These are phyloP conservation scores for Flaveria floridana DNA, from an alignment of 140 eudicot species.

Conservation along the genomic window DNA sequence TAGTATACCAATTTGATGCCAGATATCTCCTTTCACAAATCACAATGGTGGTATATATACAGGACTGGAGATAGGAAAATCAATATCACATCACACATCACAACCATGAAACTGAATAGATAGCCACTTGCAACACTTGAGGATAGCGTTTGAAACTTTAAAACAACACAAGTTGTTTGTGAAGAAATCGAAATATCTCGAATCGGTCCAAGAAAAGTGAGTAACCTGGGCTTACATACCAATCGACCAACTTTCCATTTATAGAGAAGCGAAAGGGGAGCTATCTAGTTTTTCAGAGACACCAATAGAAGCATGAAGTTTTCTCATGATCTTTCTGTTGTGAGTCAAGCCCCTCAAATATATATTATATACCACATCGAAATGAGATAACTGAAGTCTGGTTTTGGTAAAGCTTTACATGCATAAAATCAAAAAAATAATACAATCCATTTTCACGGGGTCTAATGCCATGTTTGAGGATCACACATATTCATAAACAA, in stretches of 20 bases:
- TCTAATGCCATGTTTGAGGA: background rate
- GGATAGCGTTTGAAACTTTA: too few relatives aligned
- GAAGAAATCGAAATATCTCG: too few relatives aligned
- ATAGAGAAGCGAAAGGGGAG: background rate
- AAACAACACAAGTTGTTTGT: too few relatives aligned
- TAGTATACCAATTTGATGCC: background rate
- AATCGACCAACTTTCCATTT: background rate
- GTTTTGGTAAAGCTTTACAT: background rate
- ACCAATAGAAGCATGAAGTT: background rate
- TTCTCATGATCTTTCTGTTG: too few relatives aligned
- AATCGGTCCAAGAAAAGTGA: too few relatives aligned
- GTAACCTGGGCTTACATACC: background rate
- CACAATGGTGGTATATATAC: too few relatives aligned
- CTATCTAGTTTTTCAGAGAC: background rate
- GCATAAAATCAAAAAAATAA: background rate
- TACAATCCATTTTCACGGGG: background rate
- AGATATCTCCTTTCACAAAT: too few relatives aligned
- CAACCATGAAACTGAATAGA: background rate
- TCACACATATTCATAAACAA: background rate
- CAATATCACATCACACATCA: constrained; percentile 7
- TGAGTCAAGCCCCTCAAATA: background rate
- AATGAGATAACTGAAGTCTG: background rate
- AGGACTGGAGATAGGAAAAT: background rate
- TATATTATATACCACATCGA: background rate
- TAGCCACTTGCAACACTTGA: too few relatives aligned